These are phyloP conservation scores for Penicillium brasilianum DNA, from an alignment of 2,329 filamentous ascomycete species.

Conservation along the genomic window DNA sequence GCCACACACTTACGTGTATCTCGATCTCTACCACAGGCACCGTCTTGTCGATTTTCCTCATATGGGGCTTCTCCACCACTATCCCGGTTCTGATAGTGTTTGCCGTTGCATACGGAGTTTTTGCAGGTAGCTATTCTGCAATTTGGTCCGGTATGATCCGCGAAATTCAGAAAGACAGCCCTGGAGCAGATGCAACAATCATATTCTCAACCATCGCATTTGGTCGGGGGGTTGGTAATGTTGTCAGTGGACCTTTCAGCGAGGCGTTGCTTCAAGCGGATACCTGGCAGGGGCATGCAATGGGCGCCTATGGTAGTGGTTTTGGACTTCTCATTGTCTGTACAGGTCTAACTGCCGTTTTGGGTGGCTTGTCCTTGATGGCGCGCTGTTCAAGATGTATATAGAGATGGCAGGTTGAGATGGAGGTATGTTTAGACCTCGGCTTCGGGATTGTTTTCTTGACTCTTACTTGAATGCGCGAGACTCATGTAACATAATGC, in stretches of 20 bases:
- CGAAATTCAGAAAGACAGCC: constrained; percentile 45
- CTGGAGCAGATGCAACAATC: constrained; percentile 52
- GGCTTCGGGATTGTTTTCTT: background rate
- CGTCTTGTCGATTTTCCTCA: constrained; percentile 48
- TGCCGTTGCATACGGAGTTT: constrained; percentile 51
- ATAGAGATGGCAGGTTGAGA: constrained; percentile 10
- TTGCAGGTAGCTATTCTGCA: constrained; percentile 50
- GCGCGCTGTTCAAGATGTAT: constrained; percentile 28
- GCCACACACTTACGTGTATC: constrained; percentile 47
- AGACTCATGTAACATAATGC: background rate
- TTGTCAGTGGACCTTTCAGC: constrained; percentile 58
- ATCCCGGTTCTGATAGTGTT: constrained; percentile 51
- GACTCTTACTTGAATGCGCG: background rate
- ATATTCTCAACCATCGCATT: constrained; percentile 55
- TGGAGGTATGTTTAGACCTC: background rate
- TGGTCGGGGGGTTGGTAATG: constrained; percentile 58
- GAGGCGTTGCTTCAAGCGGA: constrained; percentile 43
- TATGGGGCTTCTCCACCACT: constrained; percentile 55
- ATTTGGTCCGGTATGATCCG: constrained; percentile 54
- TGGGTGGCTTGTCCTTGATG: constrained; percentile 35
- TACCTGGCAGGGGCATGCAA: constrained; percentile 21
- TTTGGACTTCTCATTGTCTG: constrained; percentile 38
- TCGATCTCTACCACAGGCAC: constrained; percentile 50
- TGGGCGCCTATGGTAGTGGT: constrained; percentile 34
- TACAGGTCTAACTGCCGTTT: constrained; percentile 33